Percentiles rank a stretch among this genome's conserved stretches.
Evolutionary conservation across 2,329 filamentous ascomycete genomes (phyloP).

Genomic region (Diaporthe ampelina): DNA sequence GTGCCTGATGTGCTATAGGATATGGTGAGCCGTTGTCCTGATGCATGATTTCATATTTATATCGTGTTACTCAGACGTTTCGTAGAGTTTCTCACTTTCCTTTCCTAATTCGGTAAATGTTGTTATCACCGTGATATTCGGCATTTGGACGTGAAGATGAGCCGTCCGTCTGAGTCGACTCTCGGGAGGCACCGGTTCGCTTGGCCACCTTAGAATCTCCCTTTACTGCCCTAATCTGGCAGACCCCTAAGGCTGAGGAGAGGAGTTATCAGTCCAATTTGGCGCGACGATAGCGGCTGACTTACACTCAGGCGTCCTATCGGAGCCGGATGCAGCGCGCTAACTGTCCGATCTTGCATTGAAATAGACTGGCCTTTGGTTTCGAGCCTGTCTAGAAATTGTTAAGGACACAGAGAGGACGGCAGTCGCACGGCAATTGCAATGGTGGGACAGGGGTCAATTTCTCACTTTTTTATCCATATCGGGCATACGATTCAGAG

Average conservation of each 20-base stretch:
- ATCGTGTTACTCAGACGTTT: not conserved
- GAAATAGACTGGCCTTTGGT: not conserved
- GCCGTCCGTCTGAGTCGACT: not conserved
- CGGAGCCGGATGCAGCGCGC: not conserved
- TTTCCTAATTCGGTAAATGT: not conserved
- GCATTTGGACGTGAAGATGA: not conserved
- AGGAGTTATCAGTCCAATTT: not conserved
- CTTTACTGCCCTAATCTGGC: constrained; percentile 36
- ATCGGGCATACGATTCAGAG: constrained; percentile 23
- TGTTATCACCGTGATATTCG: not conserved
- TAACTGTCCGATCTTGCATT: not conserved
- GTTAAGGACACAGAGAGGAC: not conserved
- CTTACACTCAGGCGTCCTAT: constrained; percentile 9
- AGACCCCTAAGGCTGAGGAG: not conserved
- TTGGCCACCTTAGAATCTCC: constrained; percentile 21
- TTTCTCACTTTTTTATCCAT: constrained; percentile 39
- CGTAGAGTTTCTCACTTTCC: not conserved
- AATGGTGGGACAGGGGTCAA: not conserved
- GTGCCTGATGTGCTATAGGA: not conserved
- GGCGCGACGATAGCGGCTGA: constrained; percentile 3
- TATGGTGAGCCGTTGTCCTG: not conserved
- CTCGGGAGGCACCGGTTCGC: not conserved
- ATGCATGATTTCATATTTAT: constrained; percentile 12
- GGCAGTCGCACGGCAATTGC: constrained; percentile 23
- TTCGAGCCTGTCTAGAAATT: not conserved